A percentile compares a stretch with the other conserved stretches of the same genome.
These are phyloP conservation scores for Beauveria medogensis DNA, from an alignment of 2,329 filamentous ascomycete genomes.

Conservation along the genomic window DNA sequence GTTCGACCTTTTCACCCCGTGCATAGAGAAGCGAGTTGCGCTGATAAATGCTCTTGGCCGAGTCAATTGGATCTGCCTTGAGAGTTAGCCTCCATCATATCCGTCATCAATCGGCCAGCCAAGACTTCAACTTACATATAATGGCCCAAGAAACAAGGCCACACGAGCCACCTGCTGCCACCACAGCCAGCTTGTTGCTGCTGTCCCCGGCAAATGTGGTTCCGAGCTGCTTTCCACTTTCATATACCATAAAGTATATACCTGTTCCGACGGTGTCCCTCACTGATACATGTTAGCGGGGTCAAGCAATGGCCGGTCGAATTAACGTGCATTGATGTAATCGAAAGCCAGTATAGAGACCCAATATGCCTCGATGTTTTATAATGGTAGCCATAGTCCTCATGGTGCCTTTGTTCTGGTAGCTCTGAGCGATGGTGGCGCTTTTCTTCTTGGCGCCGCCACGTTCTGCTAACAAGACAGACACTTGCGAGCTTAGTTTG, in stretches of 20 bases:
- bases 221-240: slow-evolving; percentile 75
- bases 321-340: slow-evolving; percentile 62
- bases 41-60: slow-evolving; percentile 79
- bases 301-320: neutral
- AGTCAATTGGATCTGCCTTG: slow-evolving; percentile 59
- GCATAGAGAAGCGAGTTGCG: slow-evolving; percentile 67
- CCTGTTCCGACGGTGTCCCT: slow-evolving; percentile 76
- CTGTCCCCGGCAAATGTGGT: slow-evolving; percentile 66
- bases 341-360: slow-evolving; percentile 73
- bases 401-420: slow-evolving; percentile 70
- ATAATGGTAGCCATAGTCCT: slow-evolving; percentile 71
- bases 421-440: slow-evolving; percentile 56
- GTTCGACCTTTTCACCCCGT: slow-evolving; percentile 54
- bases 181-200: slow-evolving; percentile 72
- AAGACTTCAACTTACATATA: slow-evolving; percentile 48
- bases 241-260: slow-evolving; percentile 85
- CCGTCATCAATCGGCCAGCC: neutral
- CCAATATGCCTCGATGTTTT: slow-evolving; percentile 61
- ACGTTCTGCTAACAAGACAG: slow-evolving; percentile 59
- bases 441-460: slow-evolving; percentile 33
- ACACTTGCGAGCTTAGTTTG: slow-evolving; percentile 82
- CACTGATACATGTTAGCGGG: slow-evolving; percentile 38
- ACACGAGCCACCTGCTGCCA: slow-evolving; percentile 71
- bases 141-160: slow-evolving; percentile 77
- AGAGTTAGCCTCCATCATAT: slow-evolving; percentile 8